Conservation (phyloP, 2,329 filamentous ascomycete genomes). For the Fusarium sacchari region DNA sequence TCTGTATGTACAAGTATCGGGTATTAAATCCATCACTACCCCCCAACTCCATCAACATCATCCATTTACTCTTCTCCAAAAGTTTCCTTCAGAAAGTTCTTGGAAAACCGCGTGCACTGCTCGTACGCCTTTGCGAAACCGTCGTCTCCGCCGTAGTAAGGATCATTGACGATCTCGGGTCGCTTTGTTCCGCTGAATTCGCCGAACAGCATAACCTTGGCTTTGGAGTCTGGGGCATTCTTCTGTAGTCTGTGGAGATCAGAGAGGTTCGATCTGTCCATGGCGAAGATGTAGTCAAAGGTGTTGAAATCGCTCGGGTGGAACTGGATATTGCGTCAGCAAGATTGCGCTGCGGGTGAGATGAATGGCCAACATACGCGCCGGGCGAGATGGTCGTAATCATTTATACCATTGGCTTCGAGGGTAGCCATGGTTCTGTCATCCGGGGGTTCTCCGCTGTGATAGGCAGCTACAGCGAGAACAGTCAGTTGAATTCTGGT, state of each 20-base stretch:
- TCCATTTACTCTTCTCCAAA: slow-evolving; percentile 34
- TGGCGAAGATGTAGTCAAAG: slow-evolving; percentile 95
- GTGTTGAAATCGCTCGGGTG: slow-evolving; percentile 76
- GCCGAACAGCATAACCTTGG: slow-evolving; percentile 84
- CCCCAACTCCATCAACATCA: not conserved
- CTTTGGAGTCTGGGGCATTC: slow-evolving; percentile 67
- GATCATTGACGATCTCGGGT: slow-evolving; percentile 82
- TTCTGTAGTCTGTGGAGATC: slow-evolving; percentile 72
- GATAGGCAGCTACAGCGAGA: slow-evolving; percentile 74
- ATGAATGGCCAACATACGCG: slow-evolving; percentile 62
- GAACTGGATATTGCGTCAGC: slow-evolving; percentile 52
- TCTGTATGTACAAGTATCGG: slow-evolving; percentile 37
- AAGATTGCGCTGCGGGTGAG: not conserved
- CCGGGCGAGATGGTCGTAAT: slow-evolving; percentile 81
- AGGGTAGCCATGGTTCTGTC: slow-evolving; percentile 85
- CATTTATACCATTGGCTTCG: slow-evolving; percentile 75
- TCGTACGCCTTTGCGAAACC: slow-evolving; percentile 90
- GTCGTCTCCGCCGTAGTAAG: slow-evolving; percentile 88
- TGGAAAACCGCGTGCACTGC: slow-evolving; percentile 80
- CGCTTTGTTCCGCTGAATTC: slow-evolving; percentile 74
- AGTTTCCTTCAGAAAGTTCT: slow-evolving; percentile 75
- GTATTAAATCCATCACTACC: slow-evolving; percentile 36
- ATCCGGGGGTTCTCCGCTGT: slow-evolving; percentile 80
- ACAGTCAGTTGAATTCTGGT: slow-evolving; percentile 9
- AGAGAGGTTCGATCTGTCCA: slow-evolving; percentile 85